Conservation (phyloP, 192 early-diverging fungal genomes). For the Coemansia umbellata region DNA sequence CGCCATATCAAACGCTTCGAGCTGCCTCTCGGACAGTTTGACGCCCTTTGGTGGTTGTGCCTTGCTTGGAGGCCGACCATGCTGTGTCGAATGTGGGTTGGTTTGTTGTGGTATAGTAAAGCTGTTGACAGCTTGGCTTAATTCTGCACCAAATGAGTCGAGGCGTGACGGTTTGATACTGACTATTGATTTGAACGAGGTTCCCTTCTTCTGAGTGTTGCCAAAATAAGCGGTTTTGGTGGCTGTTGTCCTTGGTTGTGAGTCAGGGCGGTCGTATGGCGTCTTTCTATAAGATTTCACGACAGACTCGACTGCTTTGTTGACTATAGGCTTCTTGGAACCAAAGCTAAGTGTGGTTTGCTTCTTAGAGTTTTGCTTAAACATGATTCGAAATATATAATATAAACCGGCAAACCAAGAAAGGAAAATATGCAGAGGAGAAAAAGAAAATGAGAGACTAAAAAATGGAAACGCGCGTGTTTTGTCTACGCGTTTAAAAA, state of each 20-base stretch:
- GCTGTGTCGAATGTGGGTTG: not conserved
- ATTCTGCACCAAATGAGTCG: slow-evolving; percentile 2
- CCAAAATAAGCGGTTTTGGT: slow-evolving; percentile 23
- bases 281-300: slow-evolving; percentile 2
- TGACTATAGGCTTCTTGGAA: slow-evolving; percentile 8
- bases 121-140: slow-evolving; percentile 2
- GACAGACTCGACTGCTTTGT: not conserved
- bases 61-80: not conserved
- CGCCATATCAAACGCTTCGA: slow-evolving; percentile 57
- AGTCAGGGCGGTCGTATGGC: not conserved
- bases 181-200: not conserved
- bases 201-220: not conserved
- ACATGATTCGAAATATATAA: slow-evolving; percentile 23
- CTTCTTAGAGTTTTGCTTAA: slow-evolving; percentile 41
- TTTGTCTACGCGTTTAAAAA: too few relatives aligned
- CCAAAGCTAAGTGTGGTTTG: slow-evolving; percentile 46
- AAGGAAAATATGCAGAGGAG: not conserved
- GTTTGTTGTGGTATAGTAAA: not conserved
- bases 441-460: not conserved
- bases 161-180: not conserved
- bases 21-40: slow-evolving; percentile 54
- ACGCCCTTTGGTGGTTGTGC: not conserved
- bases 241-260: not conserved
- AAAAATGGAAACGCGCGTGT: not conserved
- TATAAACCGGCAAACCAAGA: not conserved